Evolutionary conservation across 2,329 filamentous ascomycete genomes (phyloP), one percentile per base, ranked within the genome.

Genomic region (Colletotrichum falcatum): DNA sequence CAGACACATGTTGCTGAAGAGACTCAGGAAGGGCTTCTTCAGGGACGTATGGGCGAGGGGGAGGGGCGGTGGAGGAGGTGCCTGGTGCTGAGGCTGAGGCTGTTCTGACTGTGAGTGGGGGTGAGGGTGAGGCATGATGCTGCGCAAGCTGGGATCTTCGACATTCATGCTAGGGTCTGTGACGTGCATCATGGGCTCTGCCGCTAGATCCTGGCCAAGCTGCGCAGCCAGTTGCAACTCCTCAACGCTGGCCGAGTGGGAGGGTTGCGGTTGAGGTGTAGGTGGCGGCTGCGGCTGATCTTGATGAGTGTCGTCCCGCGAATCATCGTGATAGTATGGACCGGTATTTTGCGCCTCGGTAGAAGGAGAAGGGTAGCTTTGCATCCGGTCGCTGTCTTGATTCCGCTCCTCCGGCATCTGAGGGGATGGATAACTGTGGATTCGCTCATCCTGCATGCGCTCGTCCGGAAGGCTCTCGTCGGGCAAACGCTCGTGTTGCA

Each of bases 161-260:
- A 82, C 79, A 44, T 78, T 80, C 78, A 83, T 83, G 49, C 78
- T 82, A 2, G 83, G 78, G 67, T 86, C 84, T 23, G 85, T 82
- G 20, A 82, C 78, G n/a, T 83, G 79, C 76, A 89, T 83, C 69
- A 87, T 84, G 44, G 85, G 82, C 16, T 81, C 76, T 12, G 80
- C 79, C 33, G 86, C 84, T 20, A 89, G 80, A 53, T 83, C 86
- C 70, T 88, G 86, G 58, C 86, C 87, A 51, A 90, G 79, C 75
- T 89, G 88, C 12, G 88, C 87, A 18, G 87, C 87, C 48, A 89
- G 80, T 76, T 88, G 87, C 51, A 89, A 81, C 78, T 89, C 87
- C 73, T 88, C 87, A 6, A 84, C 81, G 67, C 85, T 88, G 44
- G 84, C 79, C 2, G 83, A 80, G 16, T 81, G 81, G 18, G 80